A percentile compares a stretch with the other conserved stretches of the same genome.
These are phyloP conservation scores for Erodium moschatum DNA, from an alignment of 441 rosid genomes.

Conservation along the genomic window DNA sequence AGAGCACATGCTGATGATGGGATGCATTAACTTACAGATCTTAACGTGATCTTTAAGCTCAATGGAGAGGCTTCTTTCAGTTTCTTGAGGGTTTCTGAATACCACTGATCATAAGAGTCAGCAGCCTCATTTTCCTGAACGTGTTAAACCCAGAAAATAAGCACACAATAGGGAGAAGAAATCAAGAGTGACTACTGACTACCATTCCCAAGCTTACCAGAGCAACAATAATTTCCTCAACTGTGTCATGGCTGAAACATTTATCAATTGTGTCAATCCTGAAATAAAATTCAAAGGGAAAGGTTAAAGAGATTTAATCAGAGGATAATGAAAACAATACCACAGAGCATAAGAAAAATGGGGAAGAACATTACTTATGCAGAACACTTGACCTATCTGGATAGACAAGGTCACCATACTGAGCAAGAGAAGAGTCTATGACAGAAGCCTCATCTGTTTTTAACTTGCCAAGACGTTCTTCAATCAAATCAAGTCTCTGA, in stretches of 20 bases:
- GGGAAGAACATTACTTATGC: slow-evolving; percentile 35
- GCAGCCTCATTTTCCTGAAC: slow-evolving; percentile 56
- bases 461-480: slow-evolving; percentile 73
- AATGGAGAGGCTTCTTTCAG: slow-evolving; percentile 75
- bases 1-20: background rate
- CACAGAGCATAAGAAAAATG: background rate
- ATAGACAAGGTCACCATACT: slow-evolving; percentile 78
- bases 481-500: slow-evolving; percentile 64
- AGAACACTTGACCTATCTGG: slow-evolving; percentile 56
- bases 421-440: slow-evolving; percentile 67
- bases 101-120: slow-evolving; percentile 46
- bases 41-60: slow-evolving; percentile 73
- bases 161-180: background rate
- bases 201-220: slow-evolving; percentile 40
- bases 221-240: slow-evolving; percentile 71
- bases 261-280: slow-evolving; percentile 70
- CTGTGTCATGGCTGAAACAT: slow-evolving; percentile 72
- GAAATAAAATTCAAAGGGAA: slow-evolving; percentile 19
- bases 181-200: background rate
- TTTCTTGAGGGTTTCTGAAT: slow-evolving; percentile 42
- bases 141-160: slow-evolving; percentile 4
- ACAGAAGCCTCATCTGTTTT: slow-evolving; percentile 66
- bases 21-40: slow-evolving; percentile 46
- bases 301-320: slow-evolving; percentile 11
- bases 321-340: background rate